phyloP scores from a whole-genome alignment of 495 filamentous ascomycete genomes.

The Aspergillus coremiiformis region DNA sequence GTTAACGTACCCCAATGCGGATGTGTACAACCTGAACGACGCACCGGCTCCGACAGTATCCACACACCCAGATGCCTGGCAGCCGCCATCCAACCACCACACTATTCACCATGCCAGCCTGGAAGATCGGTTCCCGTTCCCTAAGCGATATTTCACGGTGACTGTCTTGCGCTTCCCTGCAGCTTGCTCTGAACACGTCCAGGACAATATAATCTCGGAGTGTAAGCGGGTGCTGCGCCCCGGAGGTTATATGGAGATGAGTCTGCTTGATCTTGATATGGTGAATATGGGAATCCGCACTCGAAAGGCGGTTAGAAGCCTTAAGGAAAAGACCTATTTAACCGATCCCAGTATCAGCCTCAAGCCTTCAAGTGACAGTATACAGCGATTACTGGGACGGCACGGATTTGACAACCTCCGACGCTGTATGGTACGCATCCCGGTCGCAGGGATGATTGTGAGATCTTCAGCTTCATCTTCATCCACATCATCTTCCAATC shows the following conservation, averaged over 20 bases:
- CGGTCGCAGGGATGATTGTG: constrained; percentile 66
- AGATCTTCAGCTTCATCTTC: constrained; percentile 37
- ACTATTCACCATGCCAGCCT: constrained; percentile 69
- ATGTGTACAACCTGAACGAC: constrained; percentile 65
- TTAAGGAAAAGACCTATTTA: constrained; percentile 70
- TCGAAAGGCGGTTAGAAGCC: constrained; percentile 62
- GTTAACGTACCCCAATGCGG: constrained; percentile 77
- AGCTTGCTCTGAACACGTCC: constrained; percentile 63
- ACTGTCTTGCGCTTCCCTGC: constrained; percentile 85
- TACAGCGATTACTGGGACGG: constrained; percentile 66
- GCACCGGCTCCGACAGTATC: constrained; percentile 26
- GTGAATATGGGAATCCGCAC: constrained; percentile 77
- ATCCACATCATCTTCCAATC: constrained; percentile 17
- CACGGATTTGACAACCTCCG: constrained; percentile 80
- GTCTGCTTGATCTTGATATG: constrained; percentile 76
- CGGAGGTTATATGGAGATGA: constrained; percentile 83
- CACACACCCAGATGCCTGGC: constrained; percentile 37
- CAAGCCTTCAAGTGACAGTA: constrained; percentile 67
- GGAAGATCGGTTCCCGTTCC: constrained; percentile 73
- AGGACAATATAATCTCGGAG: constrained; percentile 75
- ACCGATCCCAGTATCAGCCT: constrained; percentile 57
- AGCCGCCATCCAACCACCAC: constrained; percentile 74
- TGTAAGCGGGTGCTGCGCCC: constrained; percentile 85
- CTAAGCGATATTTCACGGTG: constrained; percentile 72
- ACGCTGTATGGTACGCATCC: constrained; percentile 81